Conservation (phyloP, 257 asterid species). For the Solanum chilense region DNA sequence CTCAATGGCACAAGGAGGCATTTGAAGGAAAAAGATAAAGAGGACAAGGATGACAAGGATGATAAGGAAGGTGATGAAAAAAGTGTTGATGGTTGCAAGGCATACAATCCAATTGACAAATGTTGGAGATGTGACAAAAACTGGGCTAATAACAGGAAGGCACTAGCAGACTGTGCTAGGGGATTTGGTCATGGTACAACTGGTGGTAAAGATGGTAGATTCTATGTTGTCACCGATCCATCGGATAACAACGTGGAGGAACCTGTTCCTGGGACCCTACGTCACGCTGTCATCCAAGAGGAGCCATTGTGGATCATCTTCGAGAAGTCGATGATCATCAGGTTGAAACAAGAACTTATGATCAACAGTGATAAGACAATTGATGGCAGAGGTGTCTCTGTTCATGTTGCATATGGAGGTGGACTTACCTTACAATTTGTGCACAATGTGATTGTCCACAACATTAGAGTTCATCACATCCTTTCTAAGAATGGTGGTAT, state of each 20-base stretch:
- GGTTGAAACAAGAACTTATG: conserved; percentile 25
- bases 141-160: conserved; percentile 48
- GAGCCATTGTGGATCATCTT: conserved; percentile 59
- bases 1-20: conserved; percentile 21
- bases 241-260: conserved; percentile 19
- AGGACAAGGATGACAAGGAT: background rate
- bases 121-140: conserved; percentile 60
- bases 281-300: conserved; percentile 39
- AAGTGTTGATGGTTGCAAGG: conserved; percentile 15
- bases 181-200: conserved; percentile 47
- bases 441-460: conserved; percentile 52
- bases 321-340: conserved; percentile 23
- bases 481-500: conserved; percentile 37
- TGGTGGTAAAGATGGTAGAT: conserved; percentile 37
- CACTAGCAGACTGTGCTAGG: conserved; percentile 41
- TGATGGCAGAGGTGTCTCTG: conserved; percentile 61
- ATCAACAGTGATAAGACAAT: conserved; percentile 54
- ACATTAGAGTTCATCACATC: conserved; percentile 49
- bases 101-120: conserved; percentile 56
- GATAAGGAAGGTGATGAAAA: background rate
- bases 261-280: conserved; percentile 45
- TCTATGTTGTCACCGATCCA: conserved; percentile 38
- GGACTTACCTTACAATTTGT: conserved; percentile 67
- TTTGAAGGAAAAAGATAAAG: background rate
- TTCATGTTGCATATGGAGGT: conserved; percentile 64